phyloP scores from a whole-genome alignment of 2,329 filamentous ascomycete species.

The Beauveria caledonica region DNA sequence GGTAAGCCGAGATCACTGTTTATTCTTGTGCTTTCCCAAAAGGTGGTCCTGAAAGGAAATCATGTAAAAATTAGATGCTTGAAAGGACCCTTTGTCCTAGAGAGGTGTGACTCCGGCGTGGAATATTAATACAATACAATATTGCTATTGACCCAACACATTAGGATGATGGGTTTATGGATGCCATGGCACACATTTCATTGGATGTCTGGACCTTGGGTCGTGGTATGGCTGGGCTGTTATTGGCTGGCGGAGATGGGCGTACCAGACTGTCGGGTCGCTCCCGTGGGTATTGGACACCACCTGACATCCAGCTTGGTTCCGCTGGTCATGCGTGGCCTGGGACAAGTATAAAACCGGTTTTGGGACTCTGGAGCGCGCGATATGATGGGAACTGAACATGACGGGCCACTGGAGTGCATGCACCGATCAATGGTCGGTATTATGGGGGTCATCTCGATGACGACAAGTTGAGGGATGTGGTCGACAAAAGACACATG shows the following conservation, averaged over 20 bases:
- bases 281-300: not conserved
- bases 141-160: too few species aligned
- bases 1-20: too few species aligned
- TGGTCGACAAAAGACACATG: too few species aligned
- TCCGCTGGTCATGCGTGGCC: not conserved
- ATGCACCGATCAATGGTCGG: not conserved
- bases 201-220: constrained; percentile 6
- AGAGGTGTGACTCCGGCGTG: too few species aligned
- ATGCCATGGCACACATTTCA: constrained; percentile 2
- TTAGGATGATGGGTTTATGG: not conserved
- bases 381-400: not conserved
- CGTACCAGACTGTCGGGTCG: constrained; percentile 14
- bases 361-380: not conserved
- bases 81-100: too few species aligned
- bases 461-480: not conserved
- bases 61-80: too few species aligned
- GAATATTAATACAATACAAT: too few species aligned
- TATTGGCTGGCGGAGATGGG: constrained; percentile 10
- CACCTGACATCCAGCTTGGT: not conserved
- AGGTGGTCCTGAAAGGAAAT: too few species aligned
- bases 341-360: not conserved
- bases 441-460: not conserved
- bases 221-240: not conserved
- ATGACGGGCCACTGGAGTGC: too few species aligned
- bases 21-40: too few species aligned